Conservation (phyloP, 768 basidiomycete species). For the Tricholoma bakamatsutake region DNA sequence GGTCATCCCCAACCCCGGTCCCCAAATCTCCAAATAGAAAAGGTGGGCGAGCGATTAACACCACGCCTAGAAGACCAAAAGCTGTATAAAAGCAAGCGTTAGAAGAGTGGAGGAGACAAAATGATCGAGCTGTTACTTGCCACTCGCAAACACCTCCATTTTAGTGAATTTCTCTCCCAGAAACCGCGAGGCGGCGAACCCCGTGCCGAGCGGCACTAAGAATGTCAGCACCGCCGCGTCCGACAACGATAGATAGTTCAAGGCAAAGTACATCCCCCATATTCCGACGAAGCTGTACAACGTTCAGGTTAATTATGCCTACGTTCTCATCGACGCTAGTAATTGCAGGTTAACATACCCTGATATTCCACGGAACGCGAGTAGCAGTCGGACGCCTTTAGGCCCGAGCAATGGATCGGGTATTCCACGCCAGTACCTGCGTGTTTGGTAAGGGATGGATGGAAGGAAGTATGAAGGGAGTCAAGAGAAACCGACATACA, state of each 20-base stretch:
- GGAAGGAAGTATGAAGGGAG: neutral
- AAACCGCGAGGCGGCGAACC: constrained; percentile 54
- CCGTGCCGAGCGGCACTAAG: constrained; percentile 61
- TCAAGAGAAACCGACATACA: constrained; percentile 45
- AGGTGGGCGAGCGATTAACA: constrained; percentile 75
- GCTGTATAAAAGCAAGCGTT: constrained; percentile 26
- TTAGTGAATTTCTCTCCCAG: constrained; percentile 53
- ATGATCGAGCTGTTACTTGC: constrained; percentile 40
- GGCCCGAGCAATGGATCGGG: constrained; percentile 63
- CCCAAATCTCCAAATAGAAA: constrained; percentile 56
- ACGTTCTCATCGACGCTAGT: neutral
- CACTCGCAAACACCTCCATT: constrained; percentile 48
- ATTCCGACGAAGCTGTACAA: constrained; percentile 50
- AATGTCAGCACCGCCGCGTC: constrained; percentile 78
- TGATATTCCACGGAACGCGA: constrained; percentile 52
- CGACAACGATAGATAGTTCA: constrained; percentile 70
- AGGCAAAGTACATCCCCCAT: constrained; percentile 51
- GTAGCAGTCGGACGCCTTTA: constrained; percentile 53
- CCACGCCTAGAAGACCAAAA: constrained; percentile 65
- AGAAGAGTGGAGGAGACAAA: constrained; percentile 40
- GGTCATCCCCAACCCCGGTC: neutral
- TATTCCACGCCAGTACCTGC: constrained; percentile 15
- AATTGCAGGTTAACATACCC: constrained; percentile 36
- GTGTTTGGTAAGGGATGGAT: neutral
- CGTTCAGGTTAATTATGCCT: no score